Conservation (phyloP, 495 filamentous ascomycete species). For the Aspergillus avenaceus region DNA sequence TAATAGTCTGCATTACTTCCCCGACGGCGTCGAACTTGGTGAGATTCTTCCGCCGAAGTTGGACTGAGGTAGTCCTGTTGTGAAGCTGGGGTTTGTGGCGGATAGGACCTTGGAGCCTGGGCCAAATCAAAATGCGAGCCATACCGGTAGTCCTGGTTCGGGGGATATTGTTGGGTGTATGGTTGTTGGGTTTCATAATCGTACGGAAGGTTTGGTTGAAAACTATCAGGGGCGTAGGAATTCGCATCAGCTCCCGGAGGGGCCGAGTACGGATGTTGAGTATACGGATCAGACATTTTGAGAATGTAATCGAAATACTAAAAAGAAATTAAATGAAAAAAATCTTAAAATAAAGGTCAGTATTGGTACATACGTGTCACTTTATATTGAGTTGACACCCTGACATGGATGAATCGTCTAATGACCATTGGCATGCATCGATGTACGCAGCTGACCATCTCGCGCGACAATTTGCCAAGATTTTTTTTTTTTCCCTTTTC, state of each 20-base stretch:
- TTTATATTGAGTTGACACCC: no score
- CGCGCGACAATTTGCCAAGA: no score
- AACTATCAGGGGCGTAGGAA: conserved; percentile 12
- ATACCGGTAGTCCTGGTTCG: conserved; percentile 5
- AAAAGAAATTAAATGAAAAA: background rate
- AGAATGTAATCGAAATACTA: background rate
- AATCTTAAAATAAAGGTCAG: no score
- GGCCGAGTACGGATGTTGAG: background rate
- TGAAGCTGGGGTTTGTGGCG: background rate
- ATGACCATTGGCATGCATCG: no score
- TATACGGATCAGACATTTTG: conserved; percentile 12
- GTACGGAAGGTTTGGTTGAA: conserved; percentile 14
- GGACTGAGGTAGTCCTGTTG: conserved; percentile 7
- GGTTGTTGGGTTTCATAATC: conserved; percentile 11
- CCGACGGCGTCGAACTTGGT: background rate
- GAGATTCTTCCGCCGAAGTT: background rate
- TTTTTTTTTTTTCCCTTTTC: no score
- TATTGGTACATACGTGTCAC: no score
- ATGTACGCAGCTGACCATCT: no score
- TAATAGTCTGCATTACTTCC: conserved; percentile 24
- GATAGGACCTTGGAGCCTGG: conserved; percentile 5
- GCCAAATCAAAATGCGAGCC: conserved; percentile 8
- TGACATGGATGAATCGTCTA: no score
- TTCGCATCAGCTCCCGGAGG: conserved; percentile 2
- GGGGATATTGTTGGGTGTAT: conserved; percentile 1